phyloP scores from a whole-genome alignment of 345 rosid genomes.

The Cardamine resedifolia region DNA sequence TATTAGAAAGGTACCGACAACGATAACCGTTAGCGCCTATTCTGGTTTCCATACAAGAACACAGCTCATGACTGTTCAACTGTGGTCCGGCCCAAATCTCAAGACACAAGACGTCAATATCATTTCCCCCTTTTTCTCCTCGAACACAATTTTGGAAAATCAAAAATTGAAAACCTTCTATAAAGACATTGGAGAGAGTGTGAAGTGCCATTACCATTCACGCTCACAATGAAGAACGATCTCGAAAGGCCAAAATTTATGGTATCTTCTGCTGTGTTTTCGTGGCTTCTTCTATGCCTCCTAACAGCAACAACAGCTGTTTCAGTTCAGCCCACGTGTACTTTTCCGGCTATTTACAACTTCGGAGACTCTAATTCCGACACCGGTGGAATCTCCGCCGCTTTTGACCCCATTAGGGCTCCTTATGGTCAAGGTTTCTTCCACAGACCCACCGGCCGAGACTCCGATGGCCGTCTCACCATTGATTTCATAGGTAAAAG shows the following conservation, averaged over 20 bases:
- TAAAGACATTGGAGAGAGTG: neutral
- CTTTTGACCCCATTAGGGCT: conserved; percentile 57
- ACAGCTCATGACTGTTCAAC: conserved; percentile 38
- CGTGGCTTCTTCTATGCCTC: conserved; percentile 39
- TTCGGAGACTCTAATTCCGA: conserved; percentile 91
- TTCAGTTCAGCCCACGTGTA: conserved; percentile 42
- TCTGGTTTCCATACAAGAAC: conserved; percentile 25
- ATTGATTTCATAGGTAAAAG: conserved; percentile 76
- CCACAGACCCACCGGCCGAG: conserved; percentile 68
- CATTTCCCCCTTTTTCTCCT: neutral
- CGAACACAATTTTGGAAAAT: conserved; percentile 12
- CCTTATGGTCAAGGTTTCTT: conserved; percentile 67
- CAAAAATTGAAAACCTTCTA: neutral
- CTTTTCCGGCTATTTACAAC: conserved; percentile 76
- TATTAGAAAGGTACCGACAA: conserved; percentile 30
- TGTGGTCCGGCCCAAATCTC: conserved; percentile 37
- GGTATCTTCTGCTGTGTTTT: conserved; percentile 36
- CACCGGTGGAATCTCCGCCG: conserved; percentile 82
- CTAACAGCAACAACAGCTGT: conserved; percentile 23
- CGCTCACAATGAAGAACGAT: conserved; percentile 18
- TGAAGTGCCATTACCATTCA: neutral
- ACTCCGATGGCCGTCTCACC: conserved; percentile 76
- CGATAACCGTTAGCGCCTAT: conserved; percentile 33
- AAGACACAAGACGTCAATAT: conserved; percentile 6
- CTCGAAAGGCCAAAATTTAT: conserved; percentile 8